phyloP scores from a whole-genome alignment of 257 asterid genomes.

The Handroanthus guayacan region DNA sequence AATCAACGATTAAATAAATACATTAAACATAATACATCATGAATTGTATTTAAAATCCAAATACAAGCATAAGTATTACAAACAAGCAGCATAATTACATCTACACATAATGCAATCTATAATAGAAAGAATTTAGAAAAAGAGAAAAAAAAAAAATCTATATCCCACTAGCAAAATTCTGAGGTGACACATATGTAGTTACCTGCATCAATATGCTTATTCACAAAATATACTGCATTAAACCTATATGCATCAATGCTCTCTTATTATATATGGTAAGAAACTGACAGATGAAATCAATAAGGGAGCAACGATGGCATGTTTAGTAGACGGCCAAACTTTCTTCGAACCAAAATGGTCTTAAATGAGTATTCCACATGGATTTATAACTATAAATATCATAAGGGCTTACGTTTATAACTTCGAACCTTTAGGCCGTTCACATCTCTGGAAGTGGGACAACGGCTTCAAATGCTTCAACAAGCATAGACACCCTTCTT shows the following conservation, averaged over 20 bases:
- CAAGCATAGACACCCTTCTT: constrained; percentile 89
- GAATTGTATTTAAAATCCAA: background rate
- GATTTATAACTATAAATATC: background rate
- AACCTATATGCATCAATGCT: constrained; percentile 1
- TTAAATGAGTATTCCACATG: background rate
- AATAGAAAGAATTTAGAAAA: constrained; percentile 7
- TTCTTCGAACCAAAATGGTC: too few relatives aligned
- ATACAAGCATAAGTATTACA: constrained; percentile 22
- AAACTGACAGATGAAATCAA: too few relatives aligned
- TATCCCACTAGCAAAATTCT: constrained; percentile 29
- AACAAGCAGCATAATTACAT: constrained; percentile 2
- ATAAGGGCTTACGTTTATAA: constrained; percentile 28
- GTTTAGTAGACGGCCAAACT: too few relatives aligned
- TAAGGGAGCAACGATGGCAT: too few relatives aligned
- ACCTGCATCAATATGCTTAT: constrained; percentile 16
- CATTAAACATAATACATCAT: constrained; percentile 22
- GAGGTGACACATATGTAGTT: background rate
- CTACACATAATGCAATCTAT: constrained; percentile 1
- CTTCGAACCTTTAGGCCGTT: constrained; percentile 15
- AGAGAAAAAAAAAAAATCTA: background rate
- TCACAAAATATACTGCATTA: background rate
- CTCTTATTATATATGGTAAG: too few relatives aligned
- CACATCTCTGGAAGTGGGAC: constrained; percentile 83
- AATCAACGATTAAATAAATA: constrained; percentile 11
- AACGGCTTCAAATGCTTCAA: constrained; percentile 96